A percentile compares a stretch with the other conserved stretches of the same genome.
These are phyloP conservation scores for Penicillium sp. DNA, from an alignment of 2,329 filamentous ascomycete genomes.

Conservation along the genomic window DNA sequence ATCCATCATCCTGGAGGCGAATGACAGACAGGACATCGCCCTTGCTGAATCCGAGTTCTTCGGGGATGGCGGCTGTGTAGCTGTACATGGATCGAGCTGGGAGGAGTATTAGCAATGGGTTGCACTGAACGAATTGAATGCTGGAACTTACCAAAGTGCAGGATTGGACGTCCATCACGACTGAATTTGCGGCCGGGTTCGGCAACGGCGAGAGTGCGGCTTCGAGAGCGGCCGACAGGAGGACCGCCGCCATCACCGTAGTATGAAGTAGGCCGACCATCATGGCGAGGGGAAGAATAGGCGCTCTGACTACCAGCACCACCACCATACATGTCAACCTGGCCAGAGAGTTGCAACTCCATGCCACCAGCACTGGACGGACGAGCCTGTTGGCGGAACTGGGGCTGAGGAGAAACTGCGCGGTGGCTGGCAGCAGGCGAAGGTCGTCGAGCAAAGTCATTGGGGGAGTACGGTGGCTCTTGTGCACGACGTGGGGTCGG, in stretches of 20 bases:
- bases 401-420: slow-evolving; percentile 49
- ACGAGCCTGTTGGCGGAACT: slow-evolving; percentile 46
- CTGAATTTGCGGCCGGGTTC: slow-evolving; percentile 67
- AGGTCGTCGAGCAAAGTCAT: slow-evolving; percentile 35
- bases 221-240: slow-evolving; percentile 52
- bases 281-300: slow-evolving; percentile 42
- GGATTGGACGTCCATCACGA: slow-evolving; percentile 74
- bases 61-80: slow-evolving; percentile 90
- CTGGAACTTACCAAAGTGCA: slow-evolving; percentile 79
- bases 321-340: slow-evolving; percentile 53
- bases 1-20: slow-evolving; percentile 90
- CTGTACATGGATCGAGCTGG: slow-evolving; percentile 87
- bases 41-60: slow-evolving; percentile 88
- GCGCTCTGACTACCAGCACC: slow-evolving; percentile 37
- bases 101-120: slow-evolving; percentile 14
- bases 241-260: slow-evolving; percentile 47
- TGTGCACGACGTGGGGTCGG: slow-evolving; percentile 32
- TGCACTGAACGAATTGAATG: not conserved
- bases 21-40: slow-evolving; percentile 85
- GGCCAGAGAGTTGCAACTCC: slow-evolving; percentile 61
- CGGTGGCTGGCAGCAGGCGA: slow-evolving; percentile 39
- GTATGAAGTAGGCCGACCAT: slow-evolving; percentile 45
- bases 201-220: slow-evolving; percentile 79
- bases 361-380: slow-evolving; percentile 51
- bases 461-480: slow-evolving; percentile 42